Evolutionary conservation across 2,329 filamentous ascomycete genomes (phyloP).

Genomic region (Aspergillus fischeri): DNA sequence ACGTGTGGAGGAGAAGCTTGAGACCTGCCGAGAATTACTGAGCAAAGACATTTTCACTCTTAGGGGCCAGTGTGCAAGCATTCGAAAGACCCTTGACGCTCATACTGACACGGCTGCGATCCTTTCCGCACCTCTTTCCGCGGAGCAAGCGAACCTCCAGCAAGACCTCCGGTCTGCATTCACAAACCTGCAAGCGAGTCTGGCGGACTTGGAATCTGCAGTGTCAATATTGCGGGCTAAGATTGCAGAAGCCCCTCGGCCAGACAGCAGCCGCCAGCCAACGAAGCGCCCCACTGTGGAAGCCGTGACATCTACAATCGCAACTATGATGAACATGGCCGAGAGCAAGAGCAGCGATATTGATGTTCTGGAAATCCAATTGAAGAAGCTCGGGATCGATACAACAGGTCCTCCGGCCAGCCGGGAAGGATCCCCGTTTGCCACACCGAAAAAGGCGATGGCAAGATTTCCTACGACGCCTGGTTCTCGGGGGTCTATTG

Average conservation of each 20-base stretch:
- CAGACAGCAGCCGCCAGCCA: conserved; percentile 43
- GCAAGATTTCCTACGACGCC: conserved; percentile 34
- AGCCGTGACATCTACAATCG: conserved; percentile 84
- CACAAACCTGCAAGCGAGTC: conserved; percentile 65
- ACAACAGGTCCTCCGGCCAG: conserved; percentile 20
- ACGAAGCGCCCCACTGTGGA: conserved; percentile 74
- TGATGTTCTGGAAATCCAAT: conserved; percentile 81
- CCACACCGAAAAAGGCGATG: conserved; percentile 32
- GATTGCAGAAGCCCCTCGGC: conserved; percentile 56
- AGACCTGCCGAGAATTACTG: conserved; percentile 61
- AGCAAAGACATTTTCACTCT: conserved; percentile 67
- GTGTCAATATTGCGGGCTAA: conserved; percentile 75
- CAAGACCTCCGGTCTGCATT: conserved; percentile 76
- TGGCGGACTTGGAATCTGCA: conserved; percentile 75
- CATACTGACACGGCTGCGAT: conserved; percentile 66
- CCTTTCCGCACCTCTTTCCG: conserved; percentile 69
- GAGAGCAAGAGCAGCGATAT: conserved; percentile 89
- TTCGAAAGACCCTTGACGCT: conserved; percentile 69
- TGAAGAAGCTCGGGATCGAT: conserved; percentile 65
- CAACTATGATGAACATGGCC: conserved; percentile 87
- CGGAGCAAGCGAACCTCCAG: conserved; percentile 79
- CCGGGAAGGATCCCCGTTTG: conserved; percentile 37
- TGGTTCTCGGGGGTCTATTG: conserved; percentile 34
- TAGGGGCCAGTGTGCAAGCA: conserved; percentile 69
- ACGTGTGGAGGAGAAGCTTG: conserved; percentile 64